These are phyloP conservation scores for Truncatella angustata DNA, from an alignment of 2,329 filamentous ascomycete genomes.

Conservation along the genomic window DNA sequence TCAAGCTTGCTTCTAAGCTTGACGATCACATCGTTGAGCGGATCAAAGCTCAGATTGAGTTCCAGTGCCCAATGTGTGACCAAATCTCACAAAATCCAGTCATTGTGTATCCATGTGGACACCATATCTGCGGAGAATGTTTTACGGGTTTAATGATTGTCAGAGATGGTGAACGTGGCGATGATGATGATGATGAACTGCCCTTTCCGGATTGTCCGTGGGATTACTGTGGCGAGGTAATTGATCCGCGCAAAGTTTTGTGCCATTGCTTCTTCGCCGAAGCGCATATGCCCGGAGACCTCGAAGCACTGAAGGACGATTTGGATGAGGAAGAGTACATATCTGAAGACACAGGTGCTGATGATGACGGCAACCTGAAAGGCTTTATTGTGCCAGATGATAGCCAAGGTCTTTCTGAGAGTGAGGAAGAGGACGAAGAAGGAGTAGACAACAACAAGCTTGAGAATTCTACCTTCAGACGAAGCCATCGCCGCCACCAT, in stretches of 20 bases:
- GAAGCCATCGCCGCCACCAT: too few species aligned
- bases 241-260: conserved; percentile 21
- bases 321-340: conserved; percentile 8
- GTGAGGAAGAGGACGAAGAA: conserved; percentile 6
- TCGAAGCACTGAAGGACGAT: conserved; percentile 4
- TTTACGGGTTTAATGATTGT: conserved; percentile 21
- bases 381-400: conserved; percentile 9
- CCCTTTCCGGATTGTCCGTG: not conserved
- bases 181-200: conserved; percentile 4
- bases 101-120: conserved; percentile 29
- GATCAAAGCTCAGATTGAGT: conserved; percentile 16
- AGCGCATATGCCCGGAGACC: conserved; percentile 14
- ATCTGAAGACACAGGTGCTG: conserved; percentile 16
- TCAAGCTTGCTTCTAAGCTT: conserved; percentile 20
- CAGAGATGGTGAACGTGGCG: conserved; percentile 2
- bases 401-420: conserved; percentile 6
- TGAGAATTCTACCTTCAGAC: too few species aligned
- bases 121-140: conserved; percentile 25
- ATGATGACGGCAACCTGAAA: conserved; percentile 11
- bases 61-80: conserved; percentile 24
- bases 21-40: conserved; percentile 13
- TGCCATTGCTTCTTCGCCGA: conserved; percentile 22
- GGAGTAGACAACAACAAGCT: not conserved
- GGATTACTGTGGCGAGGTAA: conserved; percentile 10
- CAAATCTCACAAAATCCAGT: conserved; percentile 20